phyloP scores from a whole-genome alignment of 352 stramenopile species.

The Globisporangium nodosum region DNA sequence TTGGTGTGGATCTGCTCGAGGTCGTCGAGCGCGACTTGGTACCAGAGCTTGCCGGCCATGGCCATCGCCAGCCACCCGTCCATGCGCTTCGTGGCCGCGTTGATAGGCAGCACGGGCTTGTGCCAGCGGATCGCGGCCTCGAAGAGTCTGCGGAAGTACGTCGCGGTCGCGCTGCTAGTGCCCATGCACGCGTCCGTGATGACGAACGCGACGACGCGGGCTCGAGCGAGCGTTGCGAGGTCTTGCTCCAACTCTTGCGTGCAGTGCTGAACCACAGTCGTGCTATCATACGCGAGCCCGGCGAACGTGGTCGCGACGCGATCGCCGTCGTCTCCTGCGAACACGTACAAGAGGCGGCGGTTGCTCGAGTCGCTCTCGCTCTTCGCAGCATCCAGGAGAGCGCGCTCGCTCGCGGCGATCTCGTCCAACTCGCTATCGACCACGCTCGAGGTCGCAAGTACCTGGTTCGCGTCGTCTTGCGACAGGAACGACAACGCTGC shows the following conservation, averaged over 20 bases:
- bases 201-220: constrained; percentile 26
- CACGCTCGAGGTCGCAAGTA: constrained; percentile 2
- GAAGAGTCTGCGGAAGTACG: constrained; percentile 25
- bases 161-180: not conserved
- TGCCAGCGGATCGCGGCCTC: constrained; percentile 28
- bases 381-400: not conserved
- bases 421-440: constrained; percentile 8
- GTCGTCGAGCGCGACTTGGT: constrained; percentile 29
- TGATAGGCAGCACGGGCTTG: constrained; percentile 39
- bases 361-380: not conserved
- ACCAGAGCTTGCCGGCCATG: constrained; percentile 53
- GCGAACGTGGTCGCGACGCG: constrained; percentile 3
- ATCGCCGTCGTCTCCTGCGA: not conserved
- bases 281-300: not conserved
- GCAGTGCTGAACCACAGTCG: constrained; percentile 6
- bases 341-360: not conserved
- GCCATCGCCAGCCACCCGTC: constrained; percentile 33
- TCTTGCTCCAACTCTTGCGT: constrained; percentile 16
- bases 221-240: constrained; percentile 15
- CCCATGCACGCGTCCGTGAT: constrained; percentile 27
- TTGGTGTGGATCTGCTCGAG: constrained; percentile 28
- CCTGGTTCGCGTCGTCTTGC: constrained; percentile 4
- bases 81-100: constrained; percentile 23
- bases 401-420: constrained; percentile 1
- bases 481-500: constrained; percentile 12